phyloP scores from a whole-genome alignment of 306 rosid genomes.

The Carpinus fangiana region DNA sequence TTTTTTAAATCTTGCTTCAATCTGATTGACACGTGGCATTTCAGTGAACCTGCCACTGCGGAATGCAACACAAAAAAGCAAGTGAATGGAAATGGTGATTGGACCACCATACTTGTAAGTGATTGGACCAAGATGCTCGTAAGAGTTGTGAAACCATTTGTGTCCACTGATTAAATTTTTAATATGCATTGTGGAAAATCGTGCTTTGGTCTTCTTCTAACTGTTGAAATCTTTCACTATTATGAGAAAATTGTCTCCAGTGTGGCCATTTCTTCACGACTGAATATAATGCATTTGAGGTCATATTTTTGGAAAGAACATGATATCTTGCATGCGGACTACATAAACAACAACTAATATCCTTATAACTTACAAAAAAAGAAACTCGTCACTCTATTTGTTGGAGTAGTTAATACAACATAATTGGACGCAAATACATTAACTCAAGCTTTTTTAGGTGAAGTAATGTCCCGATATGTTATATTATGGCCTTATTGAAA shows the following conservation, averaged over 20 bases:
- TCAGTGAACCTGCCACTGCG: constrained; percentile 68
- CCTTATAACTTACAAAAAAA: no score
- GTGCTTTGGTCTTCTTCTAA: not conserved
- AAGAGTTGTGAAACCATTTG: constrained; percentile 31
- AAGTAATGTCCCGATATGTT: no score
- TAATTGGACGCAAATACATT: no score
- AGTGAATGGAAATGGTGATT: constrained; percentile 42
- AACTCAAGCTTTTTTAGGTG: no score
- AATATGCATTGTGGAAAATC: not conserved
- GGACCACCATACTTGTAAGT: constrained; percentile 75
- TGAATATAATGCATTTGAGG: not conserved
- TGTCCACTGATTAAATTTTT: not conserved
- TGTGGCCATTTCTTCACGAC: not conserved
- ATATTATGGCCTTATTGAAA: no score
- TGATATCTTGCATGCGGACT: not conserved
- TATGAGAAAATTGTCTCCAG: not conserved
- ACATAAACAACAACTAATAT: no score
- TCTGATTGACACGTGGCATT: constrained; percentile 31
- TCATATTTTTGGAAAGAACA: not conserved
- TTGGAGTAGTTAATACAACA: no score
- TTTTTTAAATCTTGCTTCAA: not conserved
- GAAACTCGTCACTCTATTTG: no score
- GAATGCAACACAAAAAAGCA: constrained; percentile 51
- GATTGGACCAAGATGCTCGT: constrained; percentile 69
- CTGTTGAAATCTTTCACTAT: not conserved